Evolutionary conservation across 2,329 filamentous ascomycete species (phyloP).

Genomic region (Sordariomycetes sp.): DNA sequence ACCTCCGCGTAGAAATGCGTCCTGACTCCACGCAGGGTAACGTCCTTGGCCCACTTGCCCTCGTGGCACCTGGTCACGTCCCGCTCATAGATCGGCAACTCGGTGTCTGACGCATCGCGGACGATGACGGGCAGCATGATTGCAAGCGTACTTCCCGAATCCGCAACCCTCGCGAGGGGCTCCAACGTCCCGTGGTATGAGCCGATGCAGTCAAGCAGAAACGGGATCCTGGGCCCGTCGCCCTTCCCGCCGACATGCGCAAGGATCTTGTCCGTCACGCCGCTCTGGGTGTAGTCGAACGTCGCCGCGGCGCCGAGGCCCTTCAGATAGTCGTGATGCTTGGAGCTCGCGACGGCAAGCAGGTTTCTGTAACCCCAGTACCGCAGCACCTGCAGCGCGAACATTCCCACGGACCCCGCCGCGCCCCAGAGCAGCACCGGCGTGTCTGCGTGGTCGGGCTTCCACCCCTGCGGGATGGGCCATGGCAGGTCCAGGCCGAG

Average conservation of each 20-base stretch:
- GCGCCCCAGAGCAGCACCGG: slow-evolving; percentile 41
- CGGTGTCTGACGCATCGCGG: slow-evolving; percentile 33
- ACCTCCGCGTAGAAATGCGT: slow-evolving; percentile 43
- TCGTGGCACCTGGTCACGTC: slow-evolving; percentile 28
- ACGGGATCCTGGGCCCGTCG: slow-evolving; percentile 21
- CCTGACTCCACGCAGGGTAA: slow-evolving; percentile 39
- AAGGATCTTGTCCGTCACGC: slow-evolving; percentile 23
- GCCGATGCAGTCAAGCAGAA: slow-evolving; percentile 46
- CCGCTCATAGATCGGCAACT: slow-evolving; percentile 42
- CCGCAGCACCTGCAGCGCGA: slow-evolving; percentile 35
- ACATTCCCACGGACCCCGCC: slow-evolving; percentile 39
- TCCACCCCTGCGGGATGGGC: slow-evolving; percentile 36
- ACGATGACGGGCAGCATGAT: slow-evolving; percentile 50
- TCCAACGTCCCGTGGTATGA: slow-evolving; percentile 32
- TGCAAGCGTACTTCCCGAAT: slow-evolving; percentile 38
- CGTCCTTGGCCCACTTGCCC: slow-evolving; percentile 38
- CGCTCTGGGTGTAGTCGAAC: slow-evolving; percentile 33
- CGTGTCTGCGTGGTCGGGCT: slow-evolving; percentile 20
- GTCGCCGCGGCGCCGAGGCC: slow-evolving; percentile 30
- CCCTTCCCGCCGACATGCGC: slow-evolving; percentile 11
- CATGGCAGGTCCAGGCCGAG: slow-evolving; percentile 44
- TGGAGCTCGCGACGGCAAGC: slow-evolving; percentile 33
- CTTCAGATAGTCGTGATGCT: slow-evolving; percentile 31
- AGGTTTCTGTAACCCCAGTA: slow-evolving; percentile 42
- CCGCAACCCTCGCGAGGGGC: slow-evolving; percentile 39